Percentiles rank a stretch among this genome's conserved stretches.
Evolutionary conservation across 768 basidiomycete species (phyloP).

Genomic region (Lactifluus volemus): DNA sequence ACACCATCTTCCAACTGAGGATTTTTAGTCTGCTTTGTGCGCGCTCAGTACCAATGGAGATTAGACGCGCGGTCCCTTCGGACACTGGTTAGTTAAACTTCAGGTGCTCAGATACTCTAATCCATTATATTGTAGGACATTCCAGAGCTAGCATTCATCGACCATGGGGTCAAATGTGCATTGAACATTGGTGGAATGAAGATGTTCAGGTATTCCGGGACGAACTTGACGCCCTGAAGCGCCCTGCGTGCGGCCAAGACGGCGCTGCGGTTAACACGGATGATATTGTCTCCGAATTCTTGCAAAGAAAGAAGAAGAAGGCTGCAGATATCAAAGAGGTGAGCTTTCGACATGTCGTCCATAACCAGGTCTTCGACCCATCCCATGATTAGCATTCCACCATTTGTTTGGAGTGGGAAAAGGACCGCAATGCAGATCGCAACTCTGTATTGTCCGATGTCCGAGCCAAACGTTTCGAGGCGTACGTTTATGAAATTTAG

Average conservation of each 20-base stretch:
- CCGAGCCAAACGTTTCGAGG: slow-evolving; percentile 10
- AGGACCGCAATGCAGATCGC: slow-evolving; percentile 8
- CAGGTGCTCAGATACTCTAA: not conserved
- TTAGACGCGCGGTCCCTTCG: not conserved
- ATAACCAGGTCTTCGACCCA: not conserved
- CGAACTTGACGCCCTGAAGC: not conserved
- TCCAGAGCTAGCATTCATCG: not conserved
- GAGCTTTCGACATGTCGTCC: not conserved
- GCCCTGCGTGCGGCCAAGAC: not conserved
- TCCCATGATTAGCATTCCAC: slow-evolving; percentile 1
- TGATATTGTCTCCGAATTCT: not conserved
- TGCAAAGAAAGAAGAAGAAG: not conserved
- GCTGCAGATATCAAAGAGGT: not conserved
- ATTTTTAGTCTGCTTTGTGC: slow-evolving; percentile 1
- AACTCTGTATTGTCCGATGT: not conserved
- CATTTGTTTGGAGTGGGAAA: slow-evolving; percentile 1
- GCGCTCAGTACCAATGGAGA: not conserved
- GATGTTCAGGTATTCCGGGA: not conserved
- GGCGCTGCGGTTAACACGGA: not conserved
- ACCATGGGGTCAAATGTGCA: not conserved
- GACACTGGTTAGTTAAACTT: not conserved
- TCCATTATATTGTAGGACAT: not conserved
- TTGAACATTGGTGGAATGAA: slow-evolving; percentile 5
- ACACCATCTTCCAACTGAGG: not conserved
- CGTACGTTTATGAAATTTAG: not conserved